Base-by-base conservation (phyloP, 2,329 filamentous ascomycete species). In the Fusarium sp. region DNA sequence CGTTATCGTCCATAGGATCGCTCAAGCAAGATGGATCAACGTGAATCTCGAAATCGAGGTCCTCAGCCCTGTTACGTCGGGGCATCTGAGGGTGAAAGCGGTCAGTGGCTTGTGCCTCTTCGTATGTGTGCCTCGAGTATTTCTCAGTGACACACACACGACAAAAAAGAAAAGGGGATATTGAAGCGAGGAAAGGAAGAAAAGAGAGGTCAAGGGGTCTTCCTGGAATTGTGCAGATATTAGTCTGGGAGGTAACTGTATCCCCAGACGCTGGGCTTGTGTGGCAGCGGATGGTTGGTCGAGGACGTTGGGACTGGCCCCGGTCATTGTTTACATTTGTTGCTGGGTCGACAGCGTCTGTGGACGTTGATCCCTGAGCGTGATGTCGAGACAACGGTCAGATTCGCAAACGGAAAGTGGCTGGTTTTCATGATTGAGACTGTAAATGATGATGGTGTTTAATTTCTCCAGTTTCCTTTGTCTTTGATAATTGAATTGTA, bases 1-100 rank as follows among this genome's bases (percentile, higher is more conserved):
- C 72, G 62, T 73, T 75, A 67, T 85, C 82, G 74, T 84, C 81
- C 80, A 85, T 84, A 64, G 81, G 80, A 46, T 80, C 81, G 76
- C 79, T 83, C 61, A 84, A 52, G 74, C 84, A 86, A 60, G 84
- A 86, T 47, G 79, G 78, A 76, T 88, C 86, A 75, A 86, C 81
- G 81, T 85, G 84, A 72, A 86, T 87, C 13, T 86, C 79, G 69
- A 88, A 87, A 72, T 87, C 82, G 73, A 81, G 74, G 67, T 85
- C 82, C 62, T 78, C 73, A 54, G 69, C 74, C 69, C 72, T 77
- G 23, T 74, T 77, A 44, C 76, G 76, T 71, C 80, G 77, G 76
- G 78, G 74, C 77, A 80, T 80, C 62, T 71, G 72, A 72, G 57
- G 64, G 50, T 28, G 63, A 47, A 58, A 61, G 37, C 60, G 54